Evolutionary conservation across 2,329 filamentous ascomycete genomes (phyloP).

Genomic region (Neurospora crassa): DNA sequence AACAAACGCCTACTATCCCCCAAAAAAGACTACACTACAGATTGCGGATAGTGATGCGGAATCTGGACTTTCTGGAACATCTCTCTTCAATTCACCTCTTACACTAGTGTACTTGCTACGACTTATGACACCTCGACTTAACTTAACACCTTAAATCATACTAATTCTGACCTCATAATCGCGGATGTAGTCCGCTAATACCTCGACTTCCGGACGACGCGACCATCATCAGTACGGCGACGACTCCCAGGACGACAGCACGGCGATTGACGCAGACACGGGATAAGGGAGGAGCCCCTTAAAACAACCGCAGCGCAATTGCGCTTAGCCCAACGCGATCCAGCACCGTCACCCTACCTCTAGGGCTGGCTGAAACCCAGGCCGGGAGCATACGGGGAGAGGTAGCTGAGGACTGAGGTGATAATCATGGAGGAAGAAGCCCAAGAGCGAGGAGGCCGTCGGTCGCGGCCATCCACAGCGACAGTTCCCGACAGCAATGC

Average conservation of each 20-base stretch:
- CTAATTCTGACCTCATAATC: not conserved
- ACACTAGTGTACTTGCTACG: not conserved
- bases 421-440: not conserved
- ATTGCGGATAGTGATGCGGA: not conserved
- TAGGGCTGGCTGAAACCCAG: not conserved
- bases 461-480: not conserved
- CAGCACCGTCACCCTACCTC: not conserved
- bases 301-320: not conserved
- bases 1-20: not conserved
- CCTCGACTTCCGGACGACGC: not conserved
- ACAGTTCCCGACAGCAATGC: not conserved
- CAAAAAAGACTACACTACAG: not conserved
- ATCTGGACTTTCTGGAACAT: not conserved
- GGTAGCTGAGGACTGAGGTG: not conserved
- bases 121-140: not conserved
- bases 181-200: not conserved
- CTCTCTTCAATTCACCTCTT: not conserved
- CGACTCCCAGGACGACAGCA: not conserved
- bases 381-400: not conserved
- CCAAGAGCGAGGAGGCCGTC: not conserved
- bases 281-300: not conserved
- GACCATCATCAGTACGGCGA: not conserved
- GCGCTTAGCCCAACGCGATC: not conserved
- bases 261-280: not conserved
- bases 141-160: not conserved